phyloP scores from a whole-genome alignment of 192 early-diverging fungal species.

The Diversispora eburnea region DNA sequence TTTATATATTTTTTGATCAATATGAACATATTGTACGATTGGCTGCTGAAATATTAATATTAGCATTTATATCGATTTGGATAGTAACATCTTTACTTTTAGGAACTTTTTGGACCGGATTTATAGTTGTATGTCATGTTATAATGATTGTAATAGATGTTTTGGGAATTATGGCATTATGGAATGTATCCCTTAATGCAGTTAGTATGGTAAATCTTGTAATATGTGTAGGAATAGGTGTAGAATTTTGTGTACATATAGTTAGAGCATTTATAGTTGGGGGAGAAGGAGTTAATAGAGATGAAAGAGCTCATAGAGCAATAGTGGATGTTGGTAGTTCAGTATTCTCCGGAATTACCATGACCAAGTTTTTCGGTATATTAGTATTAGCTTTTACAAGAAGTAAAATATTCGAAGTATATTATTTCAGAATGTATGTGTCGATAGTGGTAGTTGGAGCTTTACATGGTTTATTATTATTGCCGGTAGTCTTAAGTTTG shows the following conservation, averaged over 20 bases:
- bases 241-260: slow-evolving; percentile 67
- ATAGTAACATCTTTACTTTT: slow-evolving; percentile 49
- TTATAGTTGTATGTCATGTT: slow-evolving; percentile 52
- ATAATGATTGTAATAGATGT: slow-evolving; percentile 59
- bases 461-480: slow-evolving; percentile 53
- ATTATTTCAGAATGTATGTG: slow-evolving; percentile 67
- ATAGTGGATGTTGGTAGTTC: slow-evolving; percentile 60
- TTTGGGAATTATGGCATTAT: slow-evolving; percentile 53
- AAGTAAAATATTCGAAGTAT: slow-evolving; percentile 67
- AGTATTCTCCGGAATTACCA: slow-evolving; percentile 61
- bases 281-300: slow-evolving; percentile 38
- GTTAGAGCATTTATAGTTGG: slow-evolving; percentile 53
- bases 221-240: slow-evolving; percentile 64
- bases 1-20: slow-evolving; percentile 69
- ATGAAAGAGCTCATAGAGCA: slow-evolving; percentile 45
- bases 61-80: slow-evolving; percentile 53
- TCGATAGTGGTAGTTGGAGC: slow-evolving; percentile 58
- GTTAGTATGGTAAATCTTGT: slow-evolving; percentile 63
- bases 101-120: slow-evolving; percentile 47
- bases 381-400: slow-evolving; percentile 61
- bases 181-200: slow-evolving; percentile 58
- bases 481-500: slow-evolving; percentile 57
- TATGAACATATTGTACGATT: slow-evolving; percentile 52
- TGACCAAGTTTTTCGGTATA: slow-evolving; percentile 66
- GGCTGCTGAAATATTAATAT: slow-evolving; percentile 45